Conservation (phyloP, 2,329 filamentous ascomycete species). For the Fusarium odoratissimum region DNA sequence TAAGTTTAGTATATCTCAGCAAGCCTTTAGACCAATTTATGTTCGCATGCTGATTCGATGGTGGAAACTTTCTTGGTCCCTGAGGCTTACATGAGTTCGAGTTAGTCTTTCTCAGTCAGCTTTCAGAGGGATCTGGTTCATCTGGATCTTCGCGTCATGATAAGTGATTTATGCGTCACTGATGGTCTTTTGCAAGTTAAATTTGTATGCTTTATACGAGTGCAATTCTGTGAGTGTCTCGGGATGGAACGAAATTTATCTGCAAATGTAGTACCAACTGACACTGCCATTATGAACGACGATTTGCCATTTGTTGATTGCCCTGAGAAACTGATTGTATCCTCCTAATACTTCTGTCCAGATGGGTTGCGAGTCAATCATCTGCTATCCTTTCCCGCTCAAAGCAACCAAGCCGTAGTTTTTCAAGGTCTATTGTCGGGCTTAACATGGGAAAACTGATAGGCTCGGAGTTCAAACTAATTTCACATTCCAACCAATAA, state of each 20-base stretch:
- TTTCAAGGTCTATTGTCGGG: rapidly evolving
- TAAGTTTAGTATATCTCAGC: neutral
- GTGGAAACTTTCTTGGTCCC: rapidly evolving
- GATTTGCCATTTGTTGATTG: neutral
- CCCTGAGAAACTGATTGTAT: neutral
- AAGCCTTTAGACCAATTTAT: neutral
- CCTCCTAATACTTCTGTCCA: rapidly evolving
- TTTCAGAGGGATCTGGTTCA: no score
- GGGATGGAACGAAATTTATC: neutral
- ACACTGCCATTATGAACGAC: neutral
- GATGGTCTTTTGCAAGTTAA: no score
- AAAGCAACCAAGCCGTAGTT: neutral
- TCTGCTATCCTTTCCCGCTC: neutral
- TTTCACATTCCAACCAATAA: neutral
- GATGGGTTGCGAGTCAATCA: no score
- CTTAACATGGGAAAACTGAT: no score
- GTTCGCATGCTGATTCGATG: neutral
- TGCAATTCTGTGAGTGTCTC: no score
- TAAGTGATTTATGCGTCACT: neutral
- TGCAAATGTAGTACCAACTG: no score
- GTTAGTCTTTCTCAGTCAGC: neutral
- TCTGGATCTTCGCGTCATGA: neutral
- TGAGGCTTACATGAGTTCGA: neutral
- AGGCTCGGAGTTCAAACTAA: neutral
- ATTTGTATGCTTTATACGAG: neutral